Evolutionary conservation across 2,329 filamentous ascomycete genomes (phyloP).

Genomic region (Ascomycota sp.): DNA sequence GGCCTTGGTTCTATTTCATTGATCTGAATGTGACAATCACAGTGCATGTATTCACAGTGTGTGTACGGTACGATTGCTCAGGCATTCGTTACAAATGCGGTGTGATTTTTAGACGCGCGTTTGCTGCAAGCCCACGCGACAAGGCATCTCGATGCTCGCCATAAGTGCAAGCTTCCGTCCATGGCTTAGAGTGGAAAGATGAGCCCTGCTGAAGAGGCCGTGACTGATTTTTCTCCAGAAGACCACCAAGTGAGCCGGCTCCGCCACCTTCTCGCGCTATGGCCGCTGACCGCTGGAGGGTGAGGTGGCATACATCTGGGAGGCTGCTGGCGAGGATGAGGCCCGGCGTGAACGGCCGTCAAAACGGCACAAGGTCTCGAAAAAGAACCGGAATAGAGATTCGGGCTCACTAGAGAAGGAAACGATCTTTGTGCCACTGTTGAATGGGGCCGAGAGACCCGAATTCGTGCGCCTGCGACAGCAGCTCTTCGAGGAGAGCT

Average conservation of each 20-base stretch:
- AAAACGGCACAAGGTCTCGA: constrained; percentile 36
- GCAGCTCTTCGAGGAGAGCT: constrained; percentile 38
- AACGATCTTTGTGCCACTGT: constrained; percentile 26
- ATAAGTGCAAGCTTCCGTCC: too few relatives aligned
- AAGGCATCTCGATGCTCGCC: too few relatives aligned
- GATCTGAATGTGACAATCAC: too few relatives aligned
- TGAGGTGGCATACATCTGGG: constrained; percentile 6
- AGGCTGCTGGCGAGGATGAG: constrained; percentile 22
- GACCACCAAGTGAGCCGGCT: constrained; percentile 20
- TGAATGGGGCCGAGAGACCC: constrained; percentile 31
- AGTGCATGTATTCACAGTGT: too few relatives aligned
- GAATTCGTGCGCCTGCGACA: constrained; percentile 32
- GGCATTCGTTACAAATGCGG: too few relatives aligned
- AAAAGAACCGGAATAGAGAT: constrained; percentile 9
- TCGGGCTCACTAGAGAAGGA: constrained; percentile 2
- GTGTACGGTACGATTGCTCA: too few relatives aligned
- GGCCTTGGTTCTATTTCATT: too few relatives aligned
- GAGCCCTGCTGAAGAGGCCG: neutral
- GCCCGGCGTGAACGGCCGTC: constrained; percentile 19
- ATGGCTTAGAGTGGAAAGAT: too few relatives aligned
- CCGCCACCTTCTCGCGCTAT: neutral
- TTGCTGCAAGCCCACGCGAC: too few relatives aligned
- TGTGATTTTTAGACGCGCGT: too few relatives aligned
- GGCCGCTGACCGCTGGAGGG: too few relatives aligned
- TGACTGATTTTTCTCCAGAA: constrained; percentile 13